Conservation (phyloP, 106 monocot species). For the Ottelia alismoides region DNA sequence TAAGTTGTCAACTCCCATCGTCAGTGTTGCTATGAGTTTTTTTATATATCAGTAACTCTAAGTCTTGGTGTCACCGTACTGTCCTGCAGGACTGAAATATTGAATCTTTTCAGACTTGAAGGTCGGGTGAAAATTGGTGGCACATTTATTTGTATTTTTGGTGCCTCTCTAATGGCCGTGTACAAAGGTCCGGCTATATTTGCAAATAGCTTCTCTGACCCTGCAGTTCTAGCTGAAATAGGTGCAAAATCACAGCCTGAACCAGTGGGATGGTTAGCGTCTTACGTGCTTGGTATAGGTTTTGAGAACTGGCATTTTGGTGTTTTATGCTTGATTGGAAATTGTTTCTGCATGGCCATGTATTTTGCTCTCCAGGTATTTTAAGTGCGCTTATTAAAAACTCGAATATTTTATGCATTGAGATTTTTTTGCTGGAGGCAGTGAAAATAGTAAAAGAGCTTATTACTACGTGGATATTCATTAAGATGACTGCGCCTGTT, state of each 20-base stretch:
- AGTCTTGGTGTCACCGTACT: too few species aligned
- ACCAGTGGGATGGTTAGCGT: constrained; percentile 29
- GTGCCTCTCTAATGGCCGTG: constrained; percentile 68
- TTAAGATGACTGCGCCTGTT: too few species aligned
- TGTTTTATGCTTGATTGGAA: constrained; percentile 68
- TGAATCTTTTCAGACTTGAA: constrained; percentile 49
- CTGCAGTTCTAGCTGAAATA: constrained; percentile 33
- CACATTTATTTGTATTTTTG: constrained; percentile 52
- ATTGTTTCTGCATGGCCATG: constrained; percentile 79
- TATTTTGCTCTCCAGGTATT: constrained; percentile 83
- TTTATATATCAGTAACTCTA: too few species aligned
- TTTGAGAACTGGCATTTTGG: constrained; percentile 71
- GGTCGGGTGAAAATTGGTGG: constrained; percentile 61
- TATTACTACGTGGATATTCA: too few species aligned
- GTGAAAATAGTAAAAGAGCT: too few species aligned
- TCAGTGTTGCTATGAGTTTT: too few species aligned
- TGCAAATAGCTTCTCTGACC: constrained; percentile 24
- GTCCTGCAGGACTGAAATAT: constrained; percentile 41
- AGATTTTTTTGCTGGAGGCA: too few species aligned
- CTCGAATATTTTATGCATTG: too few species aligned
- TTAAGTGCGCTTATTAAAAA: too few species aligned
- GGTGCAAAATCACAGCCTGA: constrained; percentile 49
- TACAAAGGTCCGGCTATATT: constrained; percentile 66
- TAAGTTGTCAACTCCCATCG: too few species aligned
- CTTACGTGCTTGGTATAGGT: constrained; percentile 20